Percentiles rank a stretch among this genome's conserved stretches.
Conservation (phyloP, 148 eudicot genomes). For the Hydrangea macrophylla region DNA sequence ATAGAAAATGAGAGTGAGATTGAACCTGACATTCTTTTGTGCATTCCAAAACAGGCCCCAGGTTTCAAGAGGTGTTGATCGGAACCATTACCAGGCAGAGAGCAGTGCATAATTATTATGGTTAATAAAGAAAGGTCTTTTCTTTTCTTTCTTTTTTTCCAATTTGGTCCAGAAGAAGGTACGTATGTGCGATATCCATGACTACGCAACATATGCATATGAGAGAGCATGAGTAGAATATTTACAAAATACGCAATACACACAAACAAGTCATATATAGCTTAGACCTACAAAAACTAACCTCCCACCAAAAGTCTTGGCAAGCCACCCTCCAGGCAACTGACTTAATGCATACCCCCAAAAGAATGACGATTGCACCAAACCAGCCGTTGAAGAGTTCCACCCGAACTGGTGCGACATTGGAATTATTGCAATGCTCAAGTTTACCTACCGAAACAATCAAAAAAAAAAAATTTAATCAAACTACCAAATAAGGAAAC, state of each 20-base stretch:
- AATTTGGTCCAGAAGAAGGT: too few species aligned
- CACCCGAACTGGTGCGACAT: constrained; percentile 99
- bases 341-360: constrained; percentile 99
- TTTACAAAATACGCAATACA: background rate
- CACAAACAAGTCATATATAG: constrained; percentile 5
- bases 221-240: too few species aligned
- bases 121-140: too few species aligned
- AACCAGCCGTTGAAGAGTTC: constrained; percentile 89
- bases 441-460: constrained; percentile 61
- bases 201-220: too few species aligned
- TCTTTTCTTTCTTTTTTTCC: too few species aligned
- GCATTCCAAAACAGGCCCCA: too few species aligned
- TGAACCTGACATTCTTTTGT: too few species aligned
- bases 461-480: background rate
- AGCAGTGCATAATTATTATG: too few species aligned
- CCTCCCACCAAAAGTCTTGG: constrained; percentile 97
- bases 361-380: constrained; percentile 98
- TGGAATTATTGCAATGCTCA: constrained; percentile 97
- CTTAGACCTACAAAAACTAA: constrained; percentile 35
- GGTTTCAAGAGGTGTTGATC: too few species aligned
- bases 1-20: too few species aligned
- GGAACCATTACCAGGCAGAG: too few species aligned
- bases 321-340: constrained; percentile 97
- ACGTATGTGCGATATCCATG: too few species aligned
- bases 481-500: background rate